Percentiles rank a stretch among this genome's conserved stretches.
Evolutionary conservation across 768 basidiomycete genomes (phyloP).

Genomic region (Neoboletus magnificus): DNA sequence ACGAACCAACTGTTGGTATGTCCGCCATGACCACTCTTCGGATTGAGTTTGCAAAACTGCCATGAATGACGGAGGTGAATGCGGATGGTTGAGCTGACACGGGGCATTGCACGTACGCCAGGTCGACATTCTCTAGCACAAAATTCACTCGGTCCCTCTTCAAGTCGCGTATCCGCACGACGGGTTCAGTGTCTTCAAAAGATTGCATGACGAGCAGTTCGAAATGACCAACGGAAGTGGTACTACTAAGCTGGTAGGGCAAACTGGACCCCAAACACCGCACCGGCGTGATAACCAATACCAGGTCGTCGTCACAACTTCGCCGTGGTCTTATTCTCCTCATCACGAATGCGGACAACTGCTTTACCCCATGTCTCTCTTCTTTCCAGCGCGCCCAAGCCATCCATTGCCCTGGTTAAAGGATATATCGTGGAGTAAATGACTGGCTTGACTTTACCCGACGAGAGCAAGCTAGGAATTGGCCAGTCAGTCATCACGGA

Average conservation of each 20-base stretch:
- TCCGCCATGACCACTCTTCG: conserved; percentile 95
- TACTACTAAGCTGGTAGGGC: conserved; percentile 1
- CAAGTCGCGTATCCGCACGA: conserved; percentile 79
- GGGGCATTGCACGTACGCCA: conserved; percentile 61
- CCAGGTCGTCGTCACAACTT: conserved; percentile 36
- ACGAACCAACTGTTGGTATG: conserved; percentile 90
- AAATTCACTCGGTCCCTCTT: conserved; percentile 87
- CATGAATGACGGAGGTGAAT: conserved; percentile 12
- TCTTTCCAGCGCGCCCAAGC: conserved; percentile 69
- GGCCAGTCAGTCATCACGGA: conserved; percentile 1
- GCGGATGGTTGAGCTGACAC: not conserved
- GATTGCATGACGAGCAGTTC: conserved; percentile 29
- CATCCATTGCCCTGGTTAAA: conserved; percentile 63
- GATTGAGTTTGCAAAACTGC: conserved; percentile 90
- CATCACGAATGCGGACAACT: conserved; percentile 61
- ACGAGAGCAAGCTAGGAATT: conserved; percentile 56
- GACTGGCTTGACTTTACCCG: conserved; percentile 63
- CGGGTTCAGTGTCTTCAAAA: conserved; percentile 50
- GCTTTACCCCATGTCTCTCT: conserved; percentile 94
- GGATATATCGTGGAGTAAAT: conserved; percentile 68
- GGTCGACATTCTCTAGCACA: conserved; percentile 92
- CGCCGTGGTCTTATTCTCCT: conserved; percentile 34
- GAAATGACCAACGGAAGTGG: not conserved
- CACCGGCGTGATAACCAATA: not conserved
- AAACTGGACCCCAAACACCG: conserved; percentile 23